Percentiles rank a stretch among this genome's conserved stretches.
Conservation (phyloP, 2,329 filamentous ascomycete species). For the Madurella mycetomatis region DNA sequence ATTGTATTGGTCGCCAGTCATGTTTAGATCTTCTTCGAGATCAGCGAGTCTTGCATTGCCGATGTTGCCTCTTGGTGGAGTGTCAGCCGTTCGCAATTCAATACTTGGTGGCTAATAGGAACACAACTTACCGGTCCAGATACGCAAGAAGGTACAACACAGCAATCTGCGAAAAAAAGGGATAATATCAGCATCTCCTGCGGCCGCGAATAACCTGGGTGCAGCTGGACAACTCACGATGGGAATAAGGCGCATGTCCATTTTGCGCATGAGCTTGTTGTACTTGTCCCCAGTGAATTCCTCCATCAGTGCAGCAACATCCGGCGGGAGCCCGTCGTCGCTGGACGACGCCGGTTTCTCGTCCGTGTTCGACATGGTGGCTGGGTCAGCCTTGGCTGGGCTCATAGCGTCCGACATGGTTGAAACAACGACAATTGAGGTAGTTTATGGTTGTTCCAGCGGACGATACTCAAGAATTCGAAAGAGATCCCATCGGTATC, state of each 20-base stretch:
- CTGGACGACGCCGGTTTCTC: neutral
- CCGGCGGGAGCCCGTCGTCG: neutral
- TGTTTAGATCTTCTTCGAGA: conserved; percentile 31
- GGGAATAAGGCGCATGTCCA: conserved; percentile 1
- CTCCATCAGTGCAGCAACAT: neutral
- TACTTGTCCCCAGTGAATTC: neutral
- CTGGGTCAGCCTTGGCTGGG: neutral
- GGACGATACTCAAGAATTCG: neutral
- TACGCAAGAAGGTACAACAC: conserved; percentile 1
- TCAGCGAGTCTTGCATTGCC: conserved; percentile 45
- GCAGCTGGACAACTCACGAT: neutral
- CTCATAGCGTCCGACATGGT: conserved; percentile 1
- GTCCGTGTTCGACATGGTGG: neutral
- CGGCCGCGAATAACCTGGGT: neutral
- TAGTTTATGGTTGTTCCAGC: neutral
- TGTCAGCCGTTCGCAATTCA: neutral
- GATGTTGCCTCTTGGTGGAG: conserved; percentile 11
- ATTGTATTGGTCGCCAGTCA: conserved; percentile 57
- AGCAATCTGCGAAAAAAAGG: neutral
- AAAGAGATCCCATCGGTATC: neutral
- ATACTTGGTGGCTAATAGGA: neutral
- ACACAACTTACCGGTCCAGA: neutral
- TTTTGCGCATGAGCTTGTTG: conserved; percentile 1
- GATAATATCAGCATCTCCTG: neutral
- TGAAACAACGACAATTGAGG: neutral